phyloP scores from a whole-genome alignment of 1,139 yeast species.

The Yamadazyma conglobata region DNA sequence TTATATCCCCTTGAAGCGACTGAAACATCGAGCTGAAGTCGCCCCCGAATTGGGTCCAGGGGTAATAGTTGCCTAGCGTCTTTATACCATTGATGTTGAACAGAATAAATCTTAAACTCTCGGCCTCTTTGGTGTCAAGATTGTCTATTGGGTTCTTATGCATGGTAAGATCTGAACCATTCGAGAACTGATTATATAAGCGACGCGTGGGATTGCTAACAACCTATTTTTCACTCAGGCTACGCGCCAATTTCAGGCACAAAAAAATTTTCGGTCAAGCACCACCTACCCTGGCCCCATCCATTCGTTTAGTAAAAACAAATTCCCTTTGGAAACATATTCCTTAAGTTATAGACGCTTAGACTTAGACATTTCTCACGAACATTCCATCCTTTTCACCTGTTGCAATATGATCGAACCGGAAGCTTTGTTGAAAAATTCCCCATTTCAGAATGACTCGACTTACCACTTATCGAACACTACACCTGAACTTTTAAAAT shows the following conservation, averaged over 20 bases:
- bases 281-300: too few species aligned
- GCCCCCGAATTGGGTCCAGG: slow-evolving; percentile 61
- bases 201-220: too few species aligned
- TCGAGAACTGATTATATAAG: slow-evolving; percentile 1
- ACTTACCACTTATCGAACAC: slow-evolving; percentile 14
- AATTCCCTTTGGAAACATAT: too few species aligned
- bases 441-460: slow-evolving; percentile 35
- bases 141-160: slow-evolving; percentile 5
- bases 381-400: too few species aligned
- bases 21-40: slow-evolving; percentile 50
- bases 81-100: slow-evolving; percentile 87
- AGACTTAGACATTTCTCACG: too few species aligned
- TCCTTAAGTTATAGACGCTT: too few species aligned
- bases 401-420: slow-evolving; percentile 34
- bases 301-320: too few species aligned
- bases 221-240: too few species aligned
- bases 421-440: slow-evolving; percentile 31
- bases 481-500: slow-evolving; percentile 43
- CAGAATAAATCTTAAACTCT: slow-evolving; percentile 48
- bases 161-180: not conserved
- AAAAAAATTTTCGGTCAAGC: slow-evolving; percentile 1
- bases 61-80: slow-evolving; percentile 75
- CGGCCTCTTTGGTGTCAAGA: slow-evolving; percentile 7
- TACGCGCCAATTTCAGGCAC: slow-evolving; percentile 2
- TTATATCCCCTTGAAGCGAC: slow-evolving; percentile 64